A percentile compares a stretch with the other conserved stretches of the same genome.
phyloP scores from a whole-genome alignment of 2,329 filamentous ascomycete genomes.

The Epichloe glyceriae region DNA sequence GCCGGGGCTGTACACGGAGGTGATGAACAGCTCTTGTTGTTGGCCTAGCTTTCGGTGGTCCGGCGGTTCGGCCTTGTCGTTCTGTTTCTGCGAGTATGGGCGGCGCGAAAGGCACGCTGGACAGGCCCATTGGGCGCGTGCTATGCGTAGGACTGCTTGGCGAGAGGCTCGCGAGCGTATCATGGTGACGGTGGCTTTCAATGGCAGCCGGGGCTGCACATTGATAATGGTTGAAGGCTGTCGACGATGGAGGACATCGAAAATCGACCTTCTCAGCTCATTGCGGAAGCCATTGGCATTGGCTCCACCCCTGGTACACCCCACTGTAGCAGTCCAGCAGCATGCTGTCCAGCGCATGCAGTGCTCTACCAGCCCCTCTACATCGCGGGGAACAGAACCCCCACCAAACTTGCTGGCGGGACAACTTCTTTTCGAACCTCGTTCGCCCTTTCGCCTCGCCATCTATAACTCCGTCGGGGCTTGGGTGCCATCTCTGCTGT shows the following conservation, averaged over 20 bases:
- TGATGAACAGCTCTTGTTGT: constrained; percentile 66
- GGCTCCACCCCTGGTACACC: background rate
- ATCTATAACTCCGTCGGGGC: background rate
- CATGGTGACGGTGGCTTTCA: constrained; percentile 12
- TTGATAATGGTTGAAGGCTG: background rate
- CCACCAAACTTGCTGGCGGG: background rate
- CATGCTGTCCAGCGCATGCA: too few relatives aligned
- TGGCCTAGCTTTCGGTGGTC: constrained; percentile 49
- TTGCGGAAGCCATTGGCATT: constrained; percentile 1
- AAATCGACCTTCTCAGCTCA: background rate
- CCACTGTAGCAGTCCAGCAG: too few relatives aligned
- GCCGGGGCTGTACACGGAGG: constrained; percentile 67
- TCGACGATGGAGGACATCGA: background rate
- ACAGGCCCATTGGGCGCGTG: constrained; percentile 19
- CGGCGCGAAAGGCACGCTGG: constrained; percentile 17
- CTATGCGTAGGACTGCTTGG: constrained; percentile 5
- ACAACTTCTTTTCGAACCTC: background rate
- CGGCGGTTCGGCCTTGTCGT: constrained; percentile 22
- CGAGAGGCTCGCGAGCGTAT: constrained; percentile 16
- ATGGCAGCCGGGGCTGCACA: background rate
- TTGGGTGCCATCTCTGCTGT: background rate
- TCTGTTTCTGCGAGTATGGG: constrained; percentile 16
- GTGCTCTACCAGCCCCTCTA: background rate
- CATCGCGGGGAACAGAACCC: background rate
- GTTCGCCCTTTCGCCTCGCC: background rate